Conservation (phyloP, 345 rosid genomes). For the Rubroshorea leprosula region DNA sequence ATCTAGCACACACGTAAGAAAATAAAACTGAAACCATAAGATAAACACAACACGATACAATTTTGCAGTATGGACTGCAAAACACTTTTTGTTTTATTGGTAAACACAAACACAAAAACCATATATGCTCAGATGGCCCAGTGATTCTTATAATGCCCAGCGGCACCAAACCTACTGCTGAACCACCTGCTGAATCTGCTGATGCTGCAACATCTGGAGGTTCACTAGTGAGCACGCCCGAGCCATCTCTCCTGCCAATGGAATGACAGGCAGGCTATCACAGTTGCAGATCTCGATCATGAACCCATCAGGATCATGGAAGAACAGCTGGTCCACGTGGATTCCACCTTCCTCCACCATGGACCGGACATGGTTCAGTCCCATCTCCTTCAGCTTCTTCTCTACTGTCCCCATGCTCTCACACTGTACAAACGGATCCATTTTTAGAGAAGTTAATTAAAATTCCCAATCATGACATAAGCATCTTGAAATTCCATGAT, state of each 20-base stretch:
- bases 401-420: conserved; percentile 80
- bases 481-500: too few species aligned
- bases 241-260: conserved; percentile 46
- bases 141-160: too few species aligned
- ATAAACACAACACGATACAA: not conserved
- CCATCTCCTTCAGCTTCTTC: conserved; percentile 67
- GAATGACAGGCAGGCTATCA: conserved; percentile 69
- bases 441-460: too few species aligned
- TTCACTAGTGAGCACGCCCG: conserved; percentile 50
- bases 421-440: conserved; percentile 31
- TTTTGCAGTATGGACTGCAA: too few species aligned
- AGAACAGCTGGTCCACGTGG: conserved; percentile 75
- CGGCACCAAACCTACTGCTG: conserved; percentile 14
- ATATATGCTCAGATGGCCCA: not conserved
- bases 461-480: too few species aligned
- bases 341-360: conserved; percentile 81
- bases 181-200: conserved; percentile 19
- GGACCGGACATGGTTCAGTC: conserved; percentile 44
- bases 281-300: conserved; percentile 95
- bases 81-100: too few species aligned
- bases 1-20: not conserved
- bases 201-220: conserved; percentile 23
- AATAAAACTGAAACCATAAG: not conserved
- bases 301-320: conserved; percentile 90
- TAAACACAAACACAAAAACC: not conserved